Evolutionary conservation across 2,329 filamentous ascomycete species (phyloP).

Genomic region (Cercospora beticola): DNA sequence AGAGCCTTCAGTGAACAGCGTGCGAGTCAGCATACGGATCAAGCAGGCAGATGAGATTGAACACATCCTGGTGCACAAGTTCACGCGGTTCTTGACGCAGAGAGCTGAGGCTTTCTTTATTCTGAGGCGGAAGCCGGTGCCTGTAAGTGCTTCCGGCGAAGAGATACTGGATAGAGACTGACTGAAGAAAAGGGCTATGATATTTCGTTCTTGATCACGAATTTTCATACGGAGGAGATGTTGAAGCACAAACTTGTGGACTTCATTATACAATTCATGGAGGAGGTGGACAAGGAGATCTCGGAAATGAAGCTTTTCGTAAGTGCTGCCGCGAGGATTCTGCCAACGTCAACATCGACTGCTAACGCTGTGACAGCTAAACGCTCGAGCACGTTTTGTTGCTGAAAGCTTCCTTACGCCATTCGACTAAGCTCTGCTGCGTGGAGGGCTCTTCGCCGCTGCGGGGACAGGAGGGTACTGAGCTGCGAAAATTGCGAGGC

Average conservation of each 20-base stretch:
- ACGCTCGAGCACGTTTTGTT: conserved; percentile 93
- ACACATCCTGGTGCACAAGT: conserved; percentile 96
- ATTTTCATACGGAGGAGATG: conserved; percentile 98
- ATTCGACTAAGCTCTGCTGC: conserved; percentile 28
- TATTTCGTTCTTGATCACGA: conserved; percentile 97
- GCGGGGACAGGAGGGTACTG: neutral
- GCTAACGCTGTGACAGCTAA: conserved; percentile 63
- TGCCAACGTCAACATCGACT: neutral
- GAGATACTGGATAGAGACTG: conserved; percentile 10
- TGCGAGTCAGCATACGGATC: conserved; percentile 96
- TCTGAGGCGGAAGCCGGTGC: conserved; percentile 88
- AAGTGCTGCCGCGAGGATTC: conserved; percentile 43
- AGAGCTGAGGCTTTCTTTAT: conserved; percentile 97
- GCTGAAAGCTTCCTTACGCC: conserved; percentile 98
- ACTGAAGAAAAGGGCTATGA: conserved; percentile 73
- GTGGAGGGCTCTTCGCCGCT: neutral
- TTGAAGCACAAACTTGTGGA: conserved; percentile 98
- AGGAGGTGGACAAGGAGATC: conserved; percentile 99
- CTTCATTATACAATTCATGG: conserved; percentile 99
- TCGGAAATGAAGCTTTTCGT: conserved; percentile 99
- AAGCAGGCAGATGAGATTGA: conserved; percentile 99
- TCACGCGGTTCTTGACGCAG: conserved; percentile 93
- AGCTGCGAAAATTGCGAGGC: neutral
- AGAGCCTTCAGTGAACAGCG: conserved; percentile 94
- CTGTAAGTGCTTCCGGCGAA: conserved; percentile 55